Evolutionary conservation across 1,139 yeast genomes (phyloP).

Genomic region (Pneumocystis jirovecii): DNA sequence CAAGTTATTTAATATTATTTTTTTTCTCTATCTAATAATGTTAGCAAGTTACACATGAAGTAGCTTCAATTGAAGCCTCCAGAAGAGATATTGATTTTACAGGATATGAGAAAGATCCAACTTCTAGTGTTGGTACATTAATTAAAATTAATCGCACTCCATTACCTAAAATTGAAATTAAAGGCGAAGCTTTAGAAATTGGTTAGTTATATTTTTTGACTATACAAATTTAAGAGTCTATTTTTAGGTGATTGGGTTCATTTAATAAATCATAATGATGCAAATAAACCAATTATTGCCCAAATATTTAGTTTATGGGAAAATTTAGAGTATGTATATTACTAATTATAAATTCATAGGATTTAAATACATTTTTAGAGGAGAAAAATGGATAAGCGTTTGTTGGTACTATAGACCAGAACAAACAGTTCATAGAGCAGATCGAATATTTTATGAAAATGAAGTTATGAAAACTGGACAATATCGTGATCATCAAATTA

Average conservation of each 20-base stretch:
- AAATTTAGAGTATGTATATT: slow-evolving; percentile 33
- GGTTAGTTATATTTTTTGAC: slow-evolving; percentile 22
- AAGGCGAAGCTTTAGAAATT: slow-evolving; percentile 60
- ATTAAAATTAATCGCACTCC: slow-evolving; percentile 51
- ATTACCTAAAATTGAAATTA: slow-evolving; percentile 54
- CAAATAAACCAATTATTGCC: slow-evolving; percentile 78
- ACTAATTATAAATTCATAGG: background rate
- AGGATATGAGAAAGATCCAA: background rate
- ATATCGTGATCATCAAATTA: slow-evolving; percentile 81
- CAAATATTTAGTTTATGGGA: slow-evolving; percentile 91
- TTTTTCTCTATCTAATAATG: background rate
- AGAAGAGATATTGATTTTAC: background rate
- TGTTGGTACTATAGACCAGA: slow-evolving; percentile 98
- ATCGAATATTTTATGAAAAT: slow-evolving; percentile 74
- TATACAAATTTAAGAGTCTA: background rate
- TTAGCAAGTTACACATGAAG: background rate
- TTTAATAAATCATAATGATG: slow-evolving; percentile 72
- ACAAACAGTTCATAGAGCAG: slow-evolving; percentile 88
- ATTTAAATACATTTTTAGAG: slow-evolving; percentile 21
- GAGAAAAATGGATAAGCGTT: slow-evolving; percentile 75
- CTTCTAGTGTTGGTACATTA: slow-evolving; percentile 20
- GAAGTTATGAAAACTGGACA: slow-evolving; percentile 96
- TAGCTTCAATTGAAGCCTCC: background rate
- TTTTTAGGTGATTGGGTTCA: slow-evolving; percentile 69
- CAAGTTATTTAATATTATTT: slow-evolving; percentile 34